Percentiles rank a stretch among this genome's conserved stretches.
These are phyloP conservation scores for Lichtheimia corymbifera DNA, from an alignment of 371 early-diverging fungal species.

Conservation along the genomic window DNA sequence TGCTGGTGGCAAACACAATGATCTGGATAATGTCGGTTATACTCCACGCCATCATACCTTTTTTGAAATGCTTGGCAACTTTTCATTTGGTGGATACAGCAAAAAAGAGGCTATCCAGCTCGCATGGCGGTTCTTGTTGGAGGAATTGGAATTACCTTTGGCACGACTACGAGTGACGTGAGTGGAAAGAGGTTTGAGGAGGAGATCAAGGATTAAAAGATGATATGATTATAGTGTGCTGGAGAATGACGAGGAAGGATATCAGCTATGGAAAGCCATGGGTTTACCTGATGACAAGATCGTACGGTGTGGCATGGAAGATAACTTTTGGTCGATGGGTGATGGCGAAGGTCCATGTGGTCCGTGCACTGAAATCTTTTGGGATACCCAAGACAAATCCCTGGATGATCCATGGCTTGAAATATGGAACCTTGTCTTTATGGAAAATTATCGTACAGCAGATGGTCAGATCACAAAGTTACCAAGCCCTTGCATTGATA, in stretches of 20 bases:
- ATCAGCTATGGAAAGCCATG: conserved; percentile 64
- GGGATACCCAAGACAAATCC: conserved; percentile 65
- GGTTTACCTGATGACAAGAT: conserved; percentile 66
- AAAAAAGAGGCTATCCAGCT: conserved; percentile 64
- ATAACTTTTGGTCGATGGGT: conserved; percentile 89
- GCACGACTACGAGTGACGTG: conserved; percentile 70
- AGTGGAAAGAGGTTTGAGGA: conserved; percentile 10
- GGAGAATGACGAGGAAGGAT: conserved; percentile 66
- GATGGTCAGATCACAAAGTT: conserved; percentile 58
- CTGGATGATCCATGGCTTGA: conserved; percentile 71
- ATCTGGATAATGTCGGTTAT: conserved; percentile 79
- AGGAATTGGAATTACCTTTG: conserved; percentile 62
- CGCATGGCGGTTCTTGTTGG: conserved; percentile 74
- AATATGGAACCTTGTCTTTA: conserved; percentile 87
- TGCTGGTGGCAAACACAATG: conserved; percentile 85
- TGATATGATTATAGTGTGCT: conserved; percentile 50
- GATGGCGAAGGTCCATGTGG: conserved; percentile 84
- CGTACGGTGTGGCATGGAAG: conserved; percentile 58
- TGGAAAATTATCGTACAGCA: conserved; percentile 66
- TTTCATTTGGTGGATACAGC: conserved; percentile 73
- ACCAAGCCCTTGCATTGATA: conserved; percentile 72
- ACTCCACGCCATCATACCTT: conserved; percentile 83
- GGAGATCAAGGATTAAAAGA: neutral
- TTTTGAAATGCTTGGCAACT: conserved; percentile 87
- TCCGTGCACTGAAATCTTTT: conserved; percentile 81